Evolutionary conservation across 2,329 filamentous ascomycete genomes (phyloP).

Genomic region (Orbilia ellipsospora): DNA sequence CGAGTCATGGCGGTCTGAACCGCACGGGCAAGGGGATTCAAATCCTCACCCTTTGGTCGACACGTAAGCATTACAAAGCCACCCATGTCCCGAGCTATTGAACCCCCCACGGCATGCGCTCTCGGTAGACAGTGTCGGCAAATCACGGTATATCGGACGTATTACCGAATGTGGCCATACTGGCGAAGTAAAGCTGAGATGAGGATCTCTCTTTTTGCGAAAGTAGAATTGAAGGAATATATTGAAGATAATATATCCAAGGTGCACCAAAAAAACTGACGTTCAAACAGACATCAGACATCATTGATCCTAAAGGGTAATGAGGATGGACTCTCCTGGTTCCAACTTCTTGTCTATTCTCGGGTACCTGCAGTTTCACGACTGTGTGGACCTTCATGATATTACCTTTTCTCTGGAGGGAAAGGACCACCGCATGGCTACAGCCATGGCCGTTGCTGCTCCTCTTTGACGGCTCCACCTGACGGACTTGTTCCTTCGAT

Average conservation of each 20-base stretch:
- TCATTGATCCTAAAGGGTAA: no score
- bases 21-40: conserved; percentile 40
- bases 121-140: conserved; percentile 52
- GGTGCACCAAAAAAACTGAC: neutral
- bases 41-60: conserved; percentile 44
- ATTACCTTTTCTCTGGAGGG: conserved; percentile 50
- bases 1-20: conserved; percentile 54
- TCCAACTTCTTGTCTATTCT: conserved; percentile 34
- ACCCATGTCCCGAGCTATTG: conserved; percentile 20
- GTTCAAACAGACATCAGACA: no score
- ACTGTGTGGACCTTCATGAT: conserved; percentile 46
- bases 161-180: conserved; percentile 43
- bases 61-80: conserved; percentile 55
- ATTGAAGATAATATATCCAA: no score
- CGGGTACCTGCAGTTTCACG: conserved; percentile 56
- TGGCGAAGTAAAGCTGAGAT: conserved; percentile 9
- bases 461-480: conserved; percentile 41
- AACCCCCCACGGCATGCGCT: conserved; percentile 42
- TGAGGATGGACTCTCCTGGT: conserved; percentile 13
- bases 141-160: conserved; percentile 40
- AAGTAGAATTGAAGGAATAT: no score
- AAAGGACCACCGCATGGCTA: conserved; percentile 46
- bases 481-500: conserved; percentile 23
- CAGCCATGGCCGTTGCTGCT: conserved; percentile 37
- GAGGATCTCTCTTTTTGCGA: neutral